Evolutionary conservation across 805 yeast species (phyloP), one percentile per base, ranked within the genome.

Genomic region (Yamadazyma scolyti): DNA sequence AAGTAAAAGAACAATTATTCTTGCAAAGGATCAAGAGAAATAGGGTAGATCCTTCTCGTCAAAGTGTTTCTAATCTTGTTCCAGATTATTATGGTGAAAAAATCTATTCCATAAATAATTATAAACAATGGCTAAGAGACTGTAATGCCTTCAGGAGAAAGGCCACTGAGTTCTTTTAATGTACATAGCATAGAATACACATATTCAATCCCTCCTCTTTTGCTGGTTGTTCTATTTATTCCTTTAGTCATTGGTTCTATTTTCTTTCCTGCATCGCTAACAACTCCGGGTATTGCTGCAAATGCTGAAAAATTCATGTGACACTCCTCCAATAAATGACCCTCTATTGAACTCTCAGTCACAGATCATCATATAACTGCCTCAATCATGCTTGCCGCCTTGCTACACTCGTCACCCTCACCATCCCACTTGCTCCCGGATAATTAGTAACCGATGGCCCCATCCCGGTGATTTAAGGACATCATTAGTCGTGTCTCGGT

Each of bases 11-110:
- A 52, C 73, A 78, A 43, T 66, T 72, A 23, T 93, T 90, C 47
- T 67, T 90, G 54, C 73, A 73, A 43, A 90, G 77, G 51, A 73
- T 93, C 41, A 76, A 74, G 46, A 68, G 68, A 36, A 82, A 87
- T 59, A 73, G 98, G 49, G 97, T 89, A 18, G 95, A 93, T 63
- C 96, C 98, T 13, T 74, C 89, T 12, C 77, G 83, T 34, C 96
- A 89, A 62, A 77, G 88, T 50, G 82, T 88, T 61, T 73, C 84
- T 33, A 93, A 90, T 60, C 97, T 97, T 9, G 95, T 93, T 27
- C 96, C 97, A n/a, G 98, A 93, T 59, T 93, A 88, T 62, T 93
- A 93, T 54, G 98, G 98, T 23, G 98, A 93, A 63, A 85, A 85
- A 59, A 89, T 93, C 40, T 86, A 87, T 31, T 82, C 94, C 31